These are phyloP conservation scores for Cordyceps militaris DNA, from an alignment of 2,329 filamentous ascomycete genomes.

Conservation along the genomic window DNA sequence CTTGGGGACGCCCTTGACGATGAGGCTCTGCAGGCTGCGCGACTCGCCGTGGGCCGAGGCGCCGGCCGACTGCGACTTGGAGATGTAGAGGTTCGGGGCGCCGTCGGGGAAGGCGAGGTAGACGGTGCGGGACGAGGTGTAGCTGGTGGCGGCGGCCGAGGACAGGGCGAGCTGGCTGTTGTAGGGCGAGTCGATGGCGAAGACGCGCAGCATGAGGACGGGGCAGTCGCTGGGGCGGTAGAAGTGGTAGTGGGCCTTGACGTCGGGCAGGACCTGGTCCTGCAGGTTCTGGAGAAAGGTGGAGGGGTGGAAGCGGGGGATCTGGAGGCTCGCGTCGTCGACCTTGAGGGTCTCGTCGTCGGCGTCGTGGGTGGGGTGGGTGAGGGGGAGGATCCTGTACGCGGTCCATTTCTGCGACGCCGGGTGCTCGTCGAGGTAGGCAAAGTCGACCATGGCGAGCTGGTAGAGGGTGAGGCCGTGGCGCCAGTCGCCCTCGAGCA, in stretches of 20 bases:
- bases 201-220: slow-evolving; percentile 68
- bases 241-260: slow-evolving; percentile 79
- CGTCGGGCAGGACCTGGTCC: slow-evolving; percentile 64
- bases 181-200: slow-evolving; percentile 75
- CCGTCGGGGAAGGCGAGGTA: slow-evolving; percentile 79
- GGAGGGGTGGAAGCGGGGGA: slow-evolving; percentile 71
- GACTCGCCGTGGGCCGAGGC: slow-evolving; percentile 42
- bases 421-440: slow-evolving; percentile 59
- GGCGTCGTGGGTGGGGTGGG: slow-evolving; percentile 28
- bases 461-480: slow-evolving; percentile 58
- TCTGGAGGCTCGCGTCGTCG: slow-evolving; percentile 39
- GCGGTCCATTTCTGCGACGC: slow-evolving; percentile 57
- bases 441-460: slow-evolving; percentile 61
- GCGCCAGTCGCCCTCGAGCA: slow-evolving; percentile 63
- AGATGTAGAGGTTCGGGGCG: slow-evolving; percentile 66
- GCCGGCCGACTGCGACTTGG: slow-evolving; percentile 41
- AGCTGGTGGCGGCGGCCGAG: slow-evolving; percentile 31
- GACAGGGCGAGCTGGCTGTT: slow-evolving; percentile 49
- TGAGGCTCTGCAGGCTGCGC: slow-evolving; percentile 59
- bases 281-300: slow-evolving; percentile 74
- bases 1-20: slow-evolving; percentile 74
- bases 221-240: slow-evolving; percentile 63
- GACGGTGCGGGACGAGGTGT: slow-evolving; percentile 63
- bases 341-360: slow-evolving; percentile 34
- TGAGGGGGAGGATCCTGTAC: slow-evolving; percentile 50